Evolutionary conservation across 2,329 filamentous ascomycete species (phyloP), one percentile per base, ranked within the genome.

Genomic region (Beauveria bassiana): DNA sequence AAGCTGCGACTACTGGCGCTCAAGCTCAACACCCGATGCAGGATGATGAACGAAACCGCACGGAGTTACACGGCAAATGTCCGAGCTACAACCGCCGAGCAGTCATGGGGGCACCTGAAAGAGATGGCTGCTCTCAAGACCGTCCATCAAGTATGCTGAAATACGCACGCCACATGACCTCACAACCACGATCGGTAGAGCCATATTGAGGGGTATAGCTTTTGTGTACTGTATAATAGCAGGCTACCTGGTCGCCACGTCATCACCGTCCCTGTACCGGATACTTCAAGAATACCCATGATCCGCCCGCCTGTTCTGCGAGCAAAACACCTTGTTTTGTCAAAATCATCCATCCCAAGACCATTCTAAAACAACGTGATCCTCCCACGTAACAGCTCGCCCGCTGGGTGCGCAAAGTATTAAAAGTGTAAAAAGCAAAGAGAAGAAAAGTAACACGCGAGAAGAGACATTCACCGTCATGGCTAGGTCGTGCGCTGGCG

Each of bases 401-500:
- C 31, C 16, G 45, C 26, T 47, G n/a, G n/a, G 14, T 24, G 10
- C 28, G 31, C 5, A 49, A 46, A n/a, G 34, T 60, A 60, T 60
- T 43, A 57, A 22, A 52, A 43, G 28, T 18, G 28, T 34, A 34
- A 22, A 49, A 51, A 50, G n/a, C 34, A 38, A 9, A 46, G 38
- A 42, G 9, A 12, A 45, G 10, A 34, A 43, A 56, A 56, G 6
- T 18, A 28, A n/a, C 22, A 47, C 16, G 42, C 18, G 18, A 26
- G n/a, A 43, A 28, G 20, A 60, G 26, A 26, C 22, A 22, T 40
- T 43, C 31, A 6, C n/a, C 34, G 22, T 16, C 42, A 42, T 28
- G 20, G 31, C 38, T 52, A 63, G 46, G 45, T 46, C 43, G 40
- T 60, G 22, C 61, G 61, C 45, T 63, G 61, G 18, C 61, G 51